These are phyloP conservation scores for Podaxis mareebaensis DNA, from an alignment of 768 basidiomycete species.

Conservation along the genomic window DNA sequence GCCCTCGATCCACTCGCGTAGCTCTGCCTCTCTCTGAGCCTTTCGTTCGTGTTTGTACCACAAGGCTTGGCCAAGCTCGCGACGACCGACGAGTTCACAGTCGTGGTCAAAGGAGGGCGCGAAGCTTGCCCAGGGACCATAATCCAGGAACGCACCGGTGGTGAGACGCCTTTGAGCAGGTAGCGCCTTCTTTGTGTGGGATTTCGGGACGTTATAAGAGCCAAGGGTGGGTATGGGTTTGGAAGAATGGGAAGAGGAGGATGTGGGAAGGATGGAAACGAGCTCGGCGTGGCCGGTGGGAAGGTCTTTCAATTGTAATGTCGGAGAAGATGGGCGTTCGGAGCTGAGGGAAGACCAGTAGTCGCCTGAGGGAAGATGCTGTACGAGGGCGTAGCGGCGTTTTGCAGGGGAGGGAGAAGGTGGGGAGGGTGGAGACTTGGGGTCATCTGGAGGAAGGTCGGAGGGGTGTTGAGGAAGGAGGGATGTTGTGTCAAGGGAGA, in stretches of 20 bases:
- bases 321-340: constrained; percentile 33
- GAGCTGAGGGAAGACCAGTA: constrained; percentile 78
- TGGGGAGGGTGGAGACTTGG: constrained; percentile 19
- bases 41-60: constrained; percentile 50
- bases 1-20: constrained; percentile 29
- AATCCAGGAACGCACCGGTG: constrained; percentile 74
- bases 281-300: constrained; percentile 73
- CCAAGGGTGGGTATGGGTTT: constrained; percentile 48
- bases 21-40: constrained; percentile 27
- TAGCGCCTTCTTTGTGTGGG: constrained; percentile 38
- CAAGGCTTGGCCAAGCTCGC: constrained; percentile 58
- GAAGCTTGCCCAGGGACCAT: constrained; percentile 74
- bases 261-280: constrained; percentile 69
- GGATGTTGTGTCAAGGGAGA: constrained; percentile 47
- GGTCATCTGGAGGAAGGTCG: background rate
- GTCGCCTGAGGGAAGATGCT: constrained; percentile 73
- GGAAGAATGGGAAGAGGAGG: constrained; percentile 41
- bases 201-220: constrained; percentile 51
- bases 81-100: constrained; percentile 67
- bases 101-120: constrained; percentile 81
- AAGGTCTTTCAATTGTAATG: constrained; percentile 48
- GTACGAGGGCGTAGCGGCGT: constrained; percentile 74
- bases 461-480: constrained; percentile 31
- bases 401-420: constrained; percentile 31
- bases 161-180: constrained; percentile 56